Evolutionary conservation across 495 filamentous ascomycete genomes (phyloP).

Genomic region (Tuber brumale): DNA sequence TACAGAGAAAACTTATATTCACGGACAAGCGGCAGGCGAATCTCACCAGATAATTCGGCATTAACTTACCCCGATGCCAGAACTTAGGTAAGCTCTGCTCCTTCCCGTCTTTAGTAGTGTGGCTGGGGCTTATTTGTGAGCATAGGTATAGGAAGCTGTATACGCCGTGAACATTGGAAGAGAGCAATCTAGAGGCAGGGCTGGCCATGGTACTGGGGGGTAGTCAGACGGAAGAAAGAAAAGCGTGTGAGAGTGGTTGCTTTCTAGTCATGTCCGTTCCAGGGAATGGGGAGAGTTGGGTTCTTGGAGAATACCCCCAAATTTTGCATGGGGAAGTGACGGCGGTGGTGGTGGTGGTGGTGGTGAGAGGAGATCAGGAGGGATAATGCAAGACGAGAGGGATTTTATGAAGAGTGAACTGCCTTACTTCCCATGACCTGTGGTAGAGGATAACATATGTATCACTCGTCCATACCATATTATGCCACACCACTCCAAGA

Average conservation of each 20-base stretch:
- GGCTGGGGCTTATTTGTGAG: neutral
- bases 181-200: neutral
- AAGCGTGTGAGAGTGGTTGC: neutral
- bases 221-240: neutral
- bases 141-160: neutral
- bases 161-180: neutral
- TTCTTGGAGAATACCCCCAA: neutral
- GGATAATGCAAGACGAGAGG: neutral
- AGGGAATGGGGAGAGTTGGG: neutral
- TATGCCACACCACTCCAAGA: neutral
- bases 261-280: neutral
- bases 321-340: neutral
- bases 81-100: neutral
- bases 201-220: neutral
- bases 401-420: neutral
- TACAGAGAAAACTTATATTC: neutral
- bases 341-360: too few species aligned
- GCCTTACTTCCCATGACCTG: neutral
- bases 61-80: neutral
- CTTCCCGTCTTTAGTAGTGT: neutral
- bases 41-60: neutral
- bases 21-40: neutral
- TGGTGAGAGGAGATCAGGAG: neutral
- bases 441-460: neutral
- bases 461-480: neutral